A percentile compares a stretch with the other conserved stretches of the same genome.
Evolutionary conservation across 768 basidiomycete genomes (phyloP).

Genomic region (Mycena galopus): DNA sequence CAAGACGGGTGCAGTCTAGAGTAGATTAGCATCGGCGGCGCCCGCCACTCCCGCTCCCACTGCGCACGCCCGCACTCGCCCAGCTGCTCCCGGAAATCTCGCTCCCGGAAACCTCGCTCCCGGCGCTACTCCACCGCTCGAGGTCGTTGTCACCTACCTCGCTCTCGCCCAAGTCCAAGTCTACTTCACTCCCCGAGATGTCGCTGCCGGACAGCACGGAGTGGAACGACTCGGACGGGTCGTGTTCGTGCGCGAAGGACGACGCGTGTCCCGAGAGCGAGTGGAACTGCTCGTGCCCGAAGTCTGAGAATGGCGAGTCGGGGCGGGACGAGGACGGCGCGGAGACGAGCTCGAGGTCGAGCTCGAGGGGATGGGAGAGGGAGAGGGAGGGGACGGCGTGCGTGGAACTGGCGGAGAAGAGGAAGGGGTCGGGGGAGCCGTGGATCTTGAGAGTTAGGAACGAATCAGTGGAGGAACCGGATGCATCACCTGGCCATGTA

Average conservation of each 20-base stretch:
- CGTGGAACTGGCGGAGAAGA: conserved; percentile 36
- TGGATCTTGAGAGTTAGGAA: too few relatives aligned
- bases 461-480: too few relatives aligned
- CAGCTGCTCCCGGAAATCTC: conserved; percentile 22
- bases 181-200: too few relatives aligned
- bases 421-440: conserved; percentile 26
- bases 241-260: neutral
- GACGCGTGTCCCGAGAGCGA: conserved; percentile 19
- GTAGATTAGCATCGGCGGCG: too few relatives aligned
- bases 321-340: conserved; percentile 58
- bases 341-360: conserved; percentile 59
- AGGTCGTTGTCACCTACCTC: conserved; percentile 19
- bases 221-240: neutral
- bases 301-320: conserved; percentile 54
- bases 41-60: too few relatives aligned
- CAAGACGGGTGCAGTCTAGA: too few relatives aligned
- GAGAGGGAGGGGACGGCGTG: conserved; percentile 54
- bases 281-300: conserved; percentile 33
- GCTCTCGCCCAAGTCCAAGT: neutral
- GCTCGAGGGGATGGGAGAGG: conserved; percentile 57
- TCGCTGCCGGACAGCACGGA: neutral
- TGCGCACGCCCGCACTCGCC: conserved; percentile 29
- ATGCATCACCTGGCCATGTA: too few relatives aligned
- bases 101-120: conserved; percentile 28
- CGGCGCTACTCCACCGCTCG: conserved; percentile 33